Conservation (phyloP, 2,329 filamentous ascomycete species). For the Colletotrichum sp. region DNA sequence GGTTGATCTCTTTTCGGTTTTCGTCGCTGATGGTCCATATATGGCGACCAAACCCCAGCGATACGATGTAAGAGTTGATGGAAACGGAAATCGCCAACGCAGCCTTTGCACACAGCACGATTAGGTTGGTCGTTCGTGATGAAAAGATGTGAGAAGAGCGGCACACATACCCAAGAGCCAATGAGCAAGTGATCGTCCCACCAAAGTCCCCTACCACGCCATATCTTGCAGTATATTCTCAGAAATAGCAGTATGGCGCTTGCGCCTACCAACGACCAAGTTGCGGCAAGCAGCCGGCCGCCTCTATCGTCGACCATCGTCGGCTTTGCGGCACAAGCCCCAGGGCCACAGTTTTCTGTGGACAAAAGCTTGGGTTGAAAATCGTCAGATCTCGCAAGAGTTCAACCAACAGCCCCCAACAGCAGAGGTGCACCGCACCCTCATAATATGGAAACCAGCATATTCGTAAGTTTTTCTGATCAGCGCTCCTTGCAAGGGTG, state of each 20-base stretch:
- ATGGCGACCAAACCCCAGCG: constrained; percentile 29
- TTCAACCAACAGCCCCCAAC: not conserved
- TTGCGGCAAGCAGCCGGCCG: constrained; percentile 31
- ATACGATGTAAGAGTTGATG: constrained; percentile 35
- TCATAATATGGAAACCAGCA: not conserved
- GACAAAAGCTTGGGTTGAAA: not conserved
- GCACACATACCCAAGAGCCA: constrained; percentile 35
- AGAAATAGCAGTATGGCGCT: constrained; percentile 31
- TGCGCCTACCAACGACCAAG: constrained; percentile 31
- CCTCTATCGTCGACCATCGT: constrained; percentile 27
- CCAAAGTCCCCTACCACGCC: constrained; percentile 38
- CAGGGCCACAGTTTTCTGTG: not conserved
- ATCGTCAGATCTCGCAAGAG: not conserved
- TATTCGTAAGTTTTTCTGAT: not conserved
- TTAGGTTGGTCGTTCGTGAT: not conserved
- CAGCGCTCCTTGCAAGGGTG: not conserved
- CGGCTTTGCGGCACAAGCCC: not conserved
- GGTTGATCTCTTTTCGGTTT: constrained; percentile 22
- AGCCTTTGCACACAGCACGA: constrained; percentile 19
- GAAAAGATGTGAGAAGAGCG: not conserved
- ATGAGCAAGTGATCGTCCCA: constrained; percentile 42
- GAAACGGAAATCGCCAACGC: constrained; percentile 31
- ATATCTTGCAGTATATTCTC: constrained; percentile 41
- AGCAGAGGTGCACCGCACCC: not conserved
- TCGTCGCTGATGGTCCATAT: constrained; percentile 23